Percentiles rank a stretch among this genome's conserved stretches.
These are phyloP conservation scores for Trichosporon faecale DNA, from an alignment of 1,284 basidiomycete species.

Conservation along the genomic window DNA sequence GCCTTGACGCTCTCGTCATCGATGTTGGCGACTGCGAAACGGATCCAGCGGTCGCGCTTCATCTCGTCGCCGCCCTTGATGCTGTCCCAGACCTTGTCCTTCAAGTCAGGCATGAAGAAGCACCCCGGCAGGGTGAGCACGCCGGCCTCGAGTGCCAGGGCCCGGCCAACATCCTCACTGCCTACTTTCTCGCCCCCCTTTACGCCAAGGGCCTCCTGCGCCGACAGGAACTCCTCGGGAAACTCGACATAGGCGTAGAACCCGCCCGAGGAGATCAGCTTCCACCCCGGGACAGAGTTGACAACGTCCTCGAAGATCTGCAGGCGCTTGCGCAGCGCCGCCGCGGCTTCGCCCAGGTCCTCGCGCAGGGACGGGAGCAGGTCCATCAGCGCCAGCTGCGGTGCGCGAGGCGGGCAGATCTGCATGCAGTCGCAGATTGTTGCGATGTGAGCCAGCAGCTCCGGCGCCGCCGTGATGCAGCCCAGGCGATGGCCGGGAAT, in stretches of 20 bases:
- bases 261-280: conserved; percentile 64
- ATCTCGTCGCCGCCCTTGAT: conserved; percentile 37
- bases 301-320: conserved; percentile 57
- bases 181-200: conserved; percentile 49
- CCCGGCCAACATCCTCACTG: conserved; percentile 60
- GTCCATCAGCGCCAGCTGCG: conserved; percentile 65
- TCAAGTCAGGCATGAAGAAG: conserved; percentile 60
- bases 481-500: conserved; percentile 83
- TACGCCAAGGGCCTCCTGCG: conserved; percentile 57
- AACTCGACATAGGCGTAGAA: conserved; percentile 75
- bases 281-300: conserved; percentile 59
- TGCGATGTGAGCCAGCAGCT: conserved; percentile 59
- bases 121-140: conserved; percentile 66
- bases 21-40: conserved; percentile 78
- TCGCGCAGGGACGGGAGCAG: conserved; percentile 59
- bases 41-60: conserved; percentile 31
- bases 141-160: conserved; percentile 63
- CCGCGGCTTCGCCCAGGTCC: conserved; percentile 59
- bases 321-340: conserved; percentile 60
- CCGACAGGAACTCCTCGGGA: conserved; percentile 57
- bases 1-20: conserved; percentile 60
- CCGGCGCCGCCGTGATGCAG: conserved; percentile 64
- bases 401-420: conserved; percentile 70
- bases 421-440: conserved; percentile 73
- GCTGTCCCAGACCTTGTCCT: conserved; percentile 38